Evolutionary conservation across 148 eudicot species (phyloP), one percentile per base, ranked within the genome.

Genomic region (Beta vulgaris): DNA sequence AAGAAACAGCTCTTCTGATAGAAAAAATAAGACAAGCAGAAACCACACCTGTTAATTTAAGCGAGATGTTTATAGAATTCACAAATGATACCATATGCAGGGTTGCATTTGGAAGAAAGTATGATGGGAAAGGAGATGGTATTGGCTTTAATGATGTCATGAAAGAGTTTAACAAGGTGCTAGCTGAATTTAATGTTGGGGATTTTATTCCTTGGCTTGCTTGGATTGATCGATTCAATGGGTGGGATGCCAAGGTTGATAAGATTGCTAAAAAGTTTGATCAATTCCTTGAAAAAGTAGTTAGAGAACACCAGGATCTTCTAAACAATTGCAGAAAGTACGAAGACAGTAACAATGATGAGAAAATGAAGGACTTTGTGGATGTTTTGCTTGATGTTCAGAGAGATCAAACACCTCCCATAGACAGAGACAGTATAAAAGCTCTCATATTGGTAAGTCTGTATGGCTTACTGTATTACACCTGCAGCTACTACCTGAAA

Each of bases 401-500:
- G 11, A 84, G 49, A 46, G 81, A 80, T 6, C 72, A 75, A 11
- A 46, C 1, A 1, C 23, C 32, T 55, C 12, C 79, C 13, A 61
- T 84, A 25, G 78, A 79, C 36, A 75, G 72, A 62, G 88, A 81
- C 9, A 69, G 31, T 59, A 62, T 82, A 73, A 87, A 89, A 81
- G 88, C 83, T 72, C 14, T 85, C 68, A 66, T 85, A 49, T 42
- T 89, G 83, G 92, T 87, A 77, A 61, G 62, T 25, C 6, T 34
- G 36, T 9, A 14, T 39, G 37, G 6, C 19, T 34, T 13, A 16
- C 34, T 34, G 18, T 1, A 6, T 61, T 25, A 13, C 4, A 18
- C n/a, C n/a, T n/a, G n/a, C n/a, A 34, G 2, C 40, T 62, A 11
- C 25, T 32, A 62, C 18, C 3, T 61, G 39, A 6, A 61, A 12